Evolutionary conservation across 164 flowering plant genomes (phyloP).

Genomic region (Akebia trifoliata): DNA sequence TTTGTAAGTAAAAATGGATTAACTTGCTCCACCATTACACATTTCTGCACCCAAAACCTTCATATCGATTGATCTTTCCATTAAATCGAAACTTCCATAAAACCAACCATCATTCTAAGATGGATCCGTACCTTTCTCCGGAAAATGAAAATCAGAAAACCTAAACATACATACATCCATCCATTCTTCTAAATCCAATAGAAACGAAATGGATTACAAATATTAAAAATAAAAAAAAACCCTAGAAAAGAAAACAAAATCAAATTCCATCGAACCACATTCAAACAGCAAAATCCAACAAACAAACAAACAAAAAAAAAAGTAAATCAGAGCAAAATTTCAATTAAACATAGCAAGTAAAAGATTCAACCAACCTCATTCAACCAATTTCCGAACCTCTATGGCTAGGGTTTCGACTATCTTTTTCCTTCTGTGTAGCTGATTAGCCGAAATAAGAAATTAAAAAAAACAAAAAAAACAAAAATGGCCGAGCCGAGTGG

Average conservation of each 20-base stretch:
- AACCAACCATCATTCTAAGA: too few relatives aligned
- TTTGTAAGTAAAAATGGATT: too few relatives aligned
- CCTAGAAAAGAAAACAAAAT: neutral
- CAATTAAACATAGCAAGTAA: neutral
- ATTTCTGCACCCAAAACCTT: too few relatives aligned
- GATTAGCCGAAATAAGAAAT: neutral
- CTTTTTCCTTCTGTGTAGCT: neutral
- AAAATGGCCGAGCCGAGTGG: neutral
- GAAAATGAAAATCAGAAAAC: too few relatives aligned
- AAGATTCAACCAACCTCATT: constrained; percentile 6
- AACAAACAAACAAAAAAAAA: neutral
- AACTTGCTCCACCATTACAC: too few relatives aligned
- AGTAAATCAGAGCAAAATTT: neutral
- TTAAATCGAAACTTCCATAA: too few relatives aligned
- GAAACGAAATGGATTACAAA: neutral
- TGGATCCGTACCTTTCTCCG: too few relatives aligned
- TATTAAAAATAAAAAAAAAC: neutral
- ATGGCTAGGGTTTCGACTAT: neutral
- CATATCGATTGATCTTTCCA: too few relatives aligned
- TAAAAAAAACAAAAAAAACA: neutral
- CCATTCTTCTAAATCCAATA: too few relatives aligned
- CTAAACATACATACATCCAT: too few relatives aligned
- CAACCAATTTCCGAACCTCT: neutral
- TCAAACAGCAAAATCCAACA: constrained; percentile 1
- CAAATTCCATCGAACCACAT: neutral